Conservation (phyloP, 805 yeast genomes). For the Monosporozyma servazzii region DNA sequence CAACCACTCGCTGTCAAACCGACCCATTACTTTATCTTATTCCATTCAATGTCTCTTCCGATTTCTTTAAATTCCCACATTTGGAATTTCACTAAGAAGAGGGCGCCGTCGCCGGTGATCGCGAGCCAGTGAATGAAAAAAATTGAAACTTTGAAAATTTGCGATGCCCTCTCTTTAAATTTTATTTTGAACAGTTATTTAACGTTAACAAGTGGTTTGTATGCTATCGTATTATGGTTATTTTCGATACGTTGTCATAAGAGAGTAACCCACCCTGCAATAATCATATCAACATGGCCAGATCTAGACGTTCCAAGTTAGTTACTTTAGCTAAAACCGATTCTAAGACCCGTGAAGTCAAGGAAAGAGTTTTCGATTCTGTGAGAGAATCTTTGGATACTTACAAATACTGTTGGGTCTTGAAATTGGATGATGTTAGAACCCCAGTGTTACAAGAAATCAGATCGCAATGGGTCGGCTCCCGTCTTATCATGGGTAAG, state of each 20-base stretch:
- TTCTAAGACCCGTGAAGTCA: conserved; percentile 89
- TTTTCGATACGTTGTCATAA: not conserved
- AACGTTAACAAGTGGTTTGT: too few species aligned
- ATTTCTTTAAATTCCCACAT: too few species aligned
- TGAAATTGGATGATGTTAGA: conserved; percentile 84
- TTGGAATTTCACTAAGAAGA: too few species aligned
- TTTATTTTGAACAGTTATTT: too few species aligned
- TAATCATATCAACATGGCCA: conserved; percentile 61
- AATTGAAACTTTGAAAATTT: not conserved
- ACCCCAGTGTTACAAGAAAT: conserved; percentile 92
- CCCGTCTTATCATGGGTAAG: conserved; percentile 82
- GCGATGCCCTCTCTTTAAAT: not conserved
- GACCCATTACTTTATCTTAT: not conserved
- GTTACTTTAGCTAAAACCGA: conserved; percentile 94
- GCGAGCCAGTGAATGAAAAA: not conserved
- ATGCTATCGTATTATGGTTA: too few species aligned
- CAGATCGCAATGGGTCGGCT: conserved; percentile 87
- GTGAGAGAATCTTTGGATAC: conserved; percentile 74
- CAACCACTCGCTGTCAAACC: conserved; percentile 9
- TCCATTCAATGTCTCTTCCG: too few species aligned
- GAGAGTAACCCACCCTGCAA: not conserved
- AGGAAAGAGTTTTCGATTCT: conserved; percentile 84
- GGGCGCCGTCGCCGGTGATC: too few species aligned
- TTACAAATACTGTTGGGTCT: conserved; percentile 73
- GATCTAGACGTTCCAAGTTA: conserved; percentile 93